These are phyloP conservation scores for Fraxinus albicans DNA, from an alignment of 305 asterid species.

Conservation along the genomic window DNA sequence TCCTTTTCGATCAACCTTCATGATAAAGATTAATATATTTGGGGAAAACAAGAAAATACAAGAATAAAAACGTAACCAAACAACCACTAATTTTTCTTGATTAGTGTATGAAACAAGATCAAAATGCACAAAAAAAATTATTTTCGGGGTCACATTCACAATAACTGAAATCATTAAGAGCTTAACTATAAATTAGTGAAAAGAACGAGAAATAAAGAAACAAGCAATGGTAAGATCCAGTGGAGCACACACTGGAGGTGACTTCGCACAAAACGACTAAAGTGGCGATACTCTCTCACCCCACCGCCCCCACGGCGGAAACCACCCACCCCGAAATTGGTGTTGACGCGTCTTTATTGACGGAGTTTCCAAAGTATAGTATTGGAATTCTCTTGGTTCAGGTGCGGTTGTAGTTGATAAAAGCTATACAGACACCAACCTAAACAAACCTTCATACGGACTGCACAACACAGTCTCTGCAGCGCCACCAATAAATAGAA, in stretches of 20 bases:
- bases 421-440: background rate
- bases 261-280: conserved; percentile 15
- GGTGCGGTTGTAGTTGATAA: background rate
- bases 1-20: background rate
- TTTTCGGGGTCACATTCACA: background rate
- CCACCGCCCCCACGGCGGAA: background rate
- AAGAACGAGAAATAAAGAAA: background rate
- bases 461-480: background rate
- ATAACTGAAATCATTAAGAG: background rate
- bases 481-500: background rate
- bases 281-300: background rate
- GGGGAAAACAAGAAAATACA: background rate
- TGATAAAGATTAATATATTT: background rate
- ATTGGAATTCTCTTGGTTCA: background rate
- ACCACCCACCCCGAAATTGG: background rate
- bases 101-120: background rate
- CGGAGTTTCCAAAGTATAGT: conserved; percentile 13
- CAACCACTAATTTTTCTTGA: background rate
- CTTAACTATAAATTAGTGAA: background rate
- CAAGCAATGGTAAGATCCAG: background rate
- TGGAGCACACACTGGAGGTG: background rate
- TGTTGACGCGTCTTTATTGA: background rate
- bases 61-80: background rate
- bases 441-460: background rate
- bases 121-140: background rate